Percentiles rank a stretch among this genome's conserved stretches.
These are phyloP conservation scores for Endoconidiophora laricicola DNA, from an alignment of 2,329 filamentous ascomycete genomes.

Conservation along the genomic window DNA sequence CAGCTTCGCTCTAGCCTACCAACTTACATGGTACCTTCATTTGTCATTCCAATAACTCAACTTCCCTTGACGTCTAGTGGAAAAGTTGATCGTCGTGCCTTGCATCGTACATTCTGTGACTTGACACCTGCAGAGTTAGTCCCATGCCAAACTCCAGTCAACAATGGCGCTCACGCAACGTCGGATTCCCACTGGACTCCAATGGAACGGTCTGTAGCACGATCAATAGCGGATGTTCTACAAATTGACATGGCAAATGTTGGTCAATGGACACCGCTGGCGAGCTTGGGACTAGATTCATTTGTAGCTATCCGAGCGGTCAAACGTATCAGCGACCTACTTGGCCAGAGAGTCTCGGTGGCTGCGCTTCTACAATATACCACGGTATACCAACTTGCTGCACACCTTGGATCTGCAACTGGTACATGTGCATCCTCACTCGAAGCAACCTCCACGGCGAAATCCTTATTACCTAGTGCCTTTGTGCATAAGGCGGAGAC, in stretches of 20 bases:
- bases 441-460: not conserved
- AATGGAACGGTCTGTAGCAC: conserved; percentile 38
- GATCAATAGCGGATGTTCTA: conserved; percentile 35
- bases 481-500: conserved; percentile 19
- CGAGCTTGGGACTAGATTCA: conserved; percentile 67
- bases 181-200: conserved; percentile 27
- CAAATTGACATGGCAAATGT: conserved; percentile 30
- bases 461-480: conserved; percentile 16
- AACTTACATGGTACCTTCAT: conserved; percentile 63
- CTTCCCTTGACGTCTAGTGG: conserved; percentile 60
- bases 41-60: conserved; percentile 49
- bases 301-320: conserved; percentile 62
- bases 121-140: not conserved
- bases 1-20: conserved; percentile 42
- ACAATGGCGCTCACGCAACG: not conserved
- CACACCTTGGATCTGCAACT: not conserved
- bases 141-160: not conserved
- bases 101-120: conserved; percentile 31
- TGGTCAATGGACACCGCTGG: conserved; percentile 52
- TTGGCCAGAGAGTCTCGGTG: conserved; percentile 39
- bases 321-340: conserved; percentile 31
- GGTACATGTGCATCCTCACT: not conserved
- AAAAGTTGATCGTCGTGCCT: conserved; percentile 47
- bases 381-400: conserved; percentile 44
- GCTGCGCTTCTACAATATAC: conserved; percentile 53